Percentiles rank a stretch among this genome's conserved stretches.
phyloP scores from a whole-genome alignment of 2,329 filamentous ascomycete species.

The Aureobasidium namibiae region DNA sequence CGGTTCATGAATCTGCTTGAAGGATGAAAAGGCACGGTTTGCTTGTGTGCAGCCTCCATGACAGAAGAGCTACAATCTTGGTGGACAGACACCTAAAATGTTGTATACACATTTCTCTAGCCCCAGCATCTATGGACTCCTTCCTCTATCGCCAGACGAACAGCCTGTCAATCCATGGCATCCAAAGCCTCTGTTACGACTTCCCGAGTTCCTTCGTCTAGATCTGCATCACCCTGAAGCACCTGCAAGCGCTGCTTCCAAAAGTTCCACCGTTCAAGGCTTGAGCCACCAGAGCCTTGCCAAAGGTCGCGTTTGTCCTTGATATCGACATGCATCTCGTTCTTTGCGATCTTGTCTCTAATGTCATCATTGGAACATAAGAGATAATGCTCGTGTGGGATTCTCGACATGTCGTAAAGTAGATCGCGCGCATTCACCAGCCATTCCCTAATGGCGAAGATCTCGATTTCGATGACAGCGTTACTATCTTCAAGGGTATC shows the following conservation, averaged over 20 bases:
- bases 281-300: neutral
- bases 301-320: neutral
- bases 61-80: too few relatives aligned
- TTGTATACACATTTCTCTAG: too few relatives aligned
- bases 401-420: neutral
- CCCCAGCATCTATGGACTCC: too few relatives aligned
- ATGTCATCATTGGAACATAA: neutral
- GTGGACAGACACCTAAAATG: too few relatives aligned
- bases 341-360: neutral
- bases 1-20: too few relatives aligned
- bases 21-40: too few relatives aligned
- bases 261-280: neutral
- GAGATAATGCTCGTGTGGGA: neutral
- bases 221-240: neutral
- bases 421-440: neutral
- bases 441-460: neutral
- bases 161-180: too few relatives aligned
- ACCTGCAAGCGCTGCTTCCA: neutral
- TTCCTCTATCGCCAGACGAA: too few relatives aligned
- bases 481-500: neutral
- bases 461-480: neutral
- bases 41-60: too few relatives aligned
- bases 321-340: neutral
- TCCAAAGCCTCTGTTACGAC: neutral
- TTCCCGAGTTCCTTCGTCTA: neutral